Base-by-base conservation (phyloP, 2,329 filamentous ascomycete species). In the Cordyceps tenuipes region DNA sequence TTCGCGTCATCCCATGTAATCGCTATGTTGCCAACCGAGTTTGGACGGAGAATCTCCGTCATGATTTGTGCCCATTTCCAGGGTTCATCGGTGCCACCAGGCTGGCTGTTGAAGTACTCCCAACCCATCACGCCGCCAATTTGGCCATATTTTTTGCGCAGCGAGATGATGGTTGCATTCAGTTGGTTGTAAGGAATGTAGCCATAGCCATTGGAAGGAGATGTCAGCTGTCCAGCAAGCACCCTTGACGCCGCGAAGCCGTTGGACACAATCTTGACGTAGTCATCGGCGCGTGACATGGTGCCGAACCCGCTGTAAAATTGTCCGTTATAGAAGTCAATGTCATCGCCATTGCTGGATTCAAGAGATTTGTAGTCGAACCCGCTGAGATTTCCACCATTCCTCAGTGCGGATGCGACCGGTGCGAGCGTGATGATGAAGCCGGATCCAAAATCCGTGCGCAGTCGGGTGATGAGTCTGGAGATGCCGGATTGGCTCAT, bases 111-210 rank as follows among this genome's bases (percentile, higher is more conserved):
- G 75, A 91, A 95, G 68, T 92, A 96, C 73, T 96, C 91, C 91
- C 91, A 96, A 3, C 90, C 90, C 84, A 92, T 91, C 2, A 96
- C 84, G 0, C 91, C 91, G 1, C 91, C 91, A 68, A 95, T 91
- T 4, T 75, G 75, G 0, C 83, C 82, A 67, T 89, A 90, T 62
- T 72, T 70, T 3, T 62, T 64, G 17, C 72, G 68, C 13, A 82
- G 66, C 21, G 71, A 68, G 13, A 66, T 63, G 2, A 82, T 66
- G 4, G 77, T 78, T 0, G 65, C 56, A 7, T 73, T 74, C 15
- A 80, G 62, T 62, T 79, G 78, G 46, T 79, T 74, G 21, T 76
- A 75, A 13, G 69, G 67, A 1, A 81, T 75, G 62, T 72, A 77
- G 0, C 76, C 77, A 6, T 64, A 63, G 1, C 90, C 90, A 66